Evolutionary conservation across 1,139 yeast species (phyloP), one percentile per base, ranked within the genome.

Genomic region (Diutina rugosa): DNA sequence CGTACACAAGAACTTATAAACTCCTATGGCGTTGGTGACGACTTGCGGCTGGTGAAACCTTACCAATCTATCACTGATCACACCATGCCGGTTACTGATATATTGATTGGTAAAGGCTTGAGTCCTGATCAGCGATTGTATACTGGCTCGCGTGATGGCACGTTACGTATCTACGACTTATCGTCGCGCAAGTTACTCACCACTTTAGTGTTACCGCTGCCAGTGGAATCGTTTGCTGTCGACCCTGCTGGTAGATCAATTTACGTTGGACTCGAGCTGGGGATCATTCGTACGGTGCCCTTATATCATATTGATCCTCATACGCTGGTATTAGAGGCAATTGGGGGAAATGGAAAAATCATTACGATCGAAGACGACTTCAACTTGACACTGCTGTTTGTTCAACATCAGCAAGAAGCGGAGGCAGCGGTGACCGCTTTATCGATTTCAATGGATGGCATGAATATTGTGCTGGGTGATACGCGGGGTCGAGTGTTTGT

Each of bases 231-330:
- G 26, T 60, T 93, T 18, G 77, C 83, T 0, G 71, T 80, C n/a
- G 99, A 93, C 67, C 91, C 96, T 0, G 89, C 93, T 0, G 90
- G 85, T 63, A 76, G 98, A 61, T 78, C 83, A 1, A 60, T 87
- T 0, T 93, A 87, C 66, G 82, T 79, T 3, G 98, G 97, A 1
- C 70, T 86, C 41, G 65, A 70, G 1, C 77, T 81, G 59, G 97
- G 97, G 14, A 64, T 70, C 21, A 79, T 89, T 49, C 74, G 86
- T 61, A 68, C 73, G 29, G 75, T 88, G 12, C 80, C 84, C 16
- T 67, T 88, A 57, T 88, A 82, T 68, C 69, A 69, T 28, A 71
- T 80, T 46, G 75, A 78, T 59, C 66, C 70, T 2, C 67, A 69
- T 54, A 72, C 76, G 16, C 69, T 72, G 51, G 70, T 75, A 12